Percentiles rank a stretch among this genome's conserved stretches.
phyloP scores from a whole-genome alignment of 495 filamentous ascomycete genomes.

The Xylaria venustula region DNA sequence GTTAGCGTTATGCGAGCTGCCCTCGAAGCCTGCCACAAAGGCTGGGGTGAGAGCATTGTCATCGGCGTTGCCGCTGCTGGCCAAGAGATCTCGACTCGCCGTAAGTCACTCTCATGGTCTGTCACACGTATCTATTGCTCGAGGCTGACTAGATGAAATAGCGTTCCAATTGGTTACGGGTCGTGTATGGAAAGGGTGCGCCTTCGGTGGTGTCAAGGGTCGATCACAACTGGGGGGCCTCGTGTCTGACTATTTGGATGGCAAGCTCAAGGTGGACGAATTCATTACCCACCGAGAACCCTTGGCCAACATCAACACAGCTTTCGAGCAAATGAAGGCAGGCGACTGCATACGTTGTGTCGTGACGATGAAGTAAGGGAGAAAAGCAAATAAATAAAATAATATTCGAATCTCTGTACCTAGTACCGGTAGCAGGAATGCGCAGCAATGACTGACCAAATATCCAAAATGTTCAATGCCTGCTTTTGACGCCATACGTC shows the following conservation, averaged over 20 bases:
- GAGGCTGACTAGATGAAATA: slow-evolving; percentile 39
- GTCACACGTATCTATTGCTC: not conserved
- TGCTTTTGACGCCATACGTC: no score
- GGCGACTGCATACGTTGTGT: slow-evolving; percentile 95
- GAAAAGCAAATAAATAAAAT: not conserved
- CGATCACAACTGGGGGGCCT: slow-evolving; percentile 86
- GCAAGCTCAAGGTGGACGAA: slow-evolving; percentile 95
- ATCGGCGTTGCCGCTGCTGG: slow-evolving; percentile 97
- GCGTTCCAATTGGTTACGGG: slow-evolving; percentile 99
- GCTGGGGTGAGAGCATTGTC: slow-evolving; percentile 97
- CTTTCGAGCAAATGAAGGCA: slow-evolving; percentile 90
- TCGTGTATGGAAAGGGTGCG: slow-evolving; percentile 95
- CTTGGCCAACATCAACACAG: slow-evolving; percentile 77
- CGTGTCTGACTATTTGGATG: slow-evolving; percentile 85
- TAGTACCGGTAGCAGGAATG: not conserved
- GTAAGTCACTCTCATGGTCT: slow-evolving; percentile 58
- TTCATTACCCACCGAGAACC: slow-evolving; percentile 96
- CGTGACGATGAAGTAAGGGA: slow-evolving; percentile 51
- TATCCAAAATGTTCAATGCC: no score
- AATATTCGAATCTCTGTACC: not conserved
- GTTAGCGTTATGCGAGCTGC: slow-evolving; percentile 94
- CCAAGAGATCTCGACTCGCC: slow-evolving; percentile 93
- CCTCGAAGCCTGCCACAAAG: slow-evolving; percentile 98
- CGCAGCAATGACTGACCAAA: not conserved
- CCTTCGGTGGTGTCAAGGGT: slow-evolving; percentile 97